A percentile compares a stretch with the other conserved stretches of the same genome.
Evolutionary conservation across 2,329 filamentous ascomycete species (phyloP).

Genomic region (Pestalotiopsis sp.): DNA sequence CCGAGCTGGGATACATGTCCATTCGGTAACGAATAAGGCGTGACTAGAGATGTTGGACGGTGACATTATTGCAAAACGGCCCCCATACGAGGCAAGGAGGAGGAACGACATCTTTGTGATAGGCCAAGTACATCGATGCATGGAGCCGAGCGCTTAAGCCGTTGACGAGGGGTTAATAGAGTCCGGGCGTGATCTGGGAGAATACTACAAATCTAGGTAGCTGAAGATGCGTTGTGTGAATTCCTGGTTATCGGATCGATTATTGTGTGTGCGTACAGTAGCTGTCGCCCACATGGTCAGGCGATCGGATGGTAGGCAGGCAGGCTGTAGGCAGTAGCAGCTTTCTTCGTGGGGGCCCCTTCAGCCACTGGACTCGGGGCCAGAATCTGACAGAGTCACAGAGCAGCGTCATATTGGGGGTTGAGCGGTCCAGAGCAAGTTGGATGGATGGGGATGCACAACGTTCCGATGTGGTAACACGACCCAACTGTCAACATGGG

Average conservation of each 20-base stretch:
- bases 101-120: neutral
- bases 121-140: neutral
- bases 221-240: neutral
- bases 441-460: neutral
- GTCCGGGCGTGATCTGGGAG: neutral
- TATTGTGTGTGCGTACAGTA: neutral
- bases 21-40: constrained; percentile 10
- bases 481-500: constrained; percentile 4
- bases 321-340: neutral
- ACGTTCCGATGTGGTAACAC: constrained; percentile 9
- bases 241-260: neutral
- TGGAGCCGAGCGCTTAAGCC: neutral
- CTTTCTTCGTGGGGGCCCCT: neutral
- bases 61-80: neutral
- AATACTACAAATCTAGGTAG: neutral
- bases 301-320: neutral
- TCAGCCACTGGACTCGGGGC: neutral
- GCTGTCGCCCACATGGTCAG: neutral
- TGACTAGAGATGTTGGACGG: neutral
- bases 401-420: neutral
- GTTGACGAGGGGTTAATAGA: neutral
- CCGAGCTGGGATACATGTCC: neutral
- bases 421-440: neutral
- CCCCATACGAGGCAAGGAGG: neutral
- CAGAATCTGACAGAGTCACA: neutral